Evolutionary conservation across 129 eudicot species (phyloP), one percentile per base, ranked within the genome.

Genomic region (Artemisia tridentata): DNA sequence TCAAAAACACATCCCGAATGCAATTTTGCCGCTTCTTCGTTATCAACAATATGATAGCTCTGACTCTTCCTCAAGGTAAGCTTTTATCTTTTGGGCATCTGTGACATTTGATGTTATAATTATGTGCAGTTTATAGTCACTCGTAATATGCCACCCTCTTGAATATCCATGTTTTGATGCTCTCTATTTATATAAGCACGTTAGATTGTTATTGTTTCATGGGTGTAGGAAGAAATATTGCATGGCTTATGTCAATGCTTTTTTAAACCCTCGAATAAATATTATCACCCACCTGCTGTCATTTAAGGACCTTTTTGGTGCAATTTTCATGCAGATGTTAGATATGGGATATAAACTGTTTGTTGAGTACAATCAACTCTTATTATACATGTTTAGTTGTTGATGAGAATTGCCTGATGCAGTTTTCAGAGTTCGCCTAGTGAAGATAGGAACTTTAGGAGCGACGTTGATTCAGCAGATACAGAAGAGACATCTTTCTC

Each of bases 21-120:
- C 96, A 72, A 85, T 86, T 75, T 81, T 82, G 68, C 91, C 97
- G 45, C 72, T 81, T 57, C 80, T 88, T 15, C 85, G 88, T 48
- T 81, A 77, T 72, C 95, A 85, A 50, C 98, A 80, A 51, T 84
- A 52, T 73, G 99, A 84, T 69, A 86, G 97, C 82, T 88, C 91
- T 52, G 99, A 95, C 45, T 88, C 97, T 71, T 90, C 89, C 59
- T 81, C 91, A 29, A 95, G 99, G 99, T 95, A 76, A 16, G 34
- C 67, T 53, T 19, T 65, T 75, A 54, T 78, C 31, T 43, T 13
- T 46, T 49, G 52, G 70, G 57, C 48, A 34, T 74, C 21, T 23
- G 7, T 58, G 11, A 31, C 59, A 34, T 58, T 34, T 54, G 25
- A 60, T 73, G 17, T 59, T 59, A 59, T 25, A 59, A 4, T 12